Evolutionary conservation across 345 rosid species (phyloP).

Genomic region (Moricandia arvensis): DNA sequence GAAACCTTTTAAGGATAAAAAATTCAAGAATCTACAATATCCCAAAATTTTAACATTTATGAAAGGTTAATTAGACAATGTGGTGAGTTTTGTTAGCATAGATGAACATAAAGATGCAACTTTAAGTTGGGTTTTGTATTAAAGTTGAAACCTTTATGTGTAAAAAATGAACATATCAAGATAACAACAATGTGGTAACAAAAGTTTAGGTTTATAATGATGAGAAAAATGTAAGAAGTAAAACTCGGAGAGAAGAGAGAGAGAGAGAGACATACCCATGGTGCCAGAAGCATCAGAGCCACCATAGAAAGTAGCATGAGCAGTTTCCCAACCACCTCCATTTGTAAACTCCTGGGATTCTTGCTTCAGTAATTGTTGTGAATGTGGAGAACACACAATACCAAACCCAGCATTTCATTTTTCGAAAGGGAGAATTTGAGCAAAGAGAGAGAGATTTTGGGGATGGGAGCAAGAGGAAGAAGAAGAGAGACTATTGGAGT

Average conservation of each 20-base stretch:
- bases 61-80: constrained; percentile 13
- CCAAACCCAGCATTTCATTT: constrained; percentile 33
- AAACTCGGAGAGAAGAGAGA: neutral
- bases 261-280: constrained; percentile 52
- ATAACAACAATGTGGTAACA: constrained; percentile 5
- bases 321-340: constrained; percentile 70
- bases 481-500: constrained; percentile 20
- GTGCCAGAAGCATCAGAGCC: constrained; percentile 90
- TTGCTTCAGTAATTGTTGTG: constrained; percentile 45
- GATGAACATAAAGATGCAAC: neutral
- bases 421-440: neutral
- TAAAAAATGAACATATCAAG: neutral
- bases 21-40: neutral
- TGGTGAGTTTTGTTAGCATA: neutral
- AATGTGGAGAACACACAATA: constrained; percentile 26
- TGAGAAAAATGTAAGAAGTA: neutral
- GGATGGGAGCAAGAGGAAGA: neutral
- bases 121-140: neutral
- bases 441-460: constrained; percentile 3
- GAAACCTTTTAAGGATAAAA: neutral
- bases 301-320: constrained; percentile 93
- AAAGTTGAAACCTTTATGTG: neutral
- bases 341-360: constrained; percentile 67
- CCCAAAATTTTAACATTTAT: neutral
- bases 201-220: neutral